Evolutionary conservation across 352 stramenopile genomes (phyloP), one percentile per base, ranked within the genome.

Genomic region (Globisporangium orthogonon): DNA sequence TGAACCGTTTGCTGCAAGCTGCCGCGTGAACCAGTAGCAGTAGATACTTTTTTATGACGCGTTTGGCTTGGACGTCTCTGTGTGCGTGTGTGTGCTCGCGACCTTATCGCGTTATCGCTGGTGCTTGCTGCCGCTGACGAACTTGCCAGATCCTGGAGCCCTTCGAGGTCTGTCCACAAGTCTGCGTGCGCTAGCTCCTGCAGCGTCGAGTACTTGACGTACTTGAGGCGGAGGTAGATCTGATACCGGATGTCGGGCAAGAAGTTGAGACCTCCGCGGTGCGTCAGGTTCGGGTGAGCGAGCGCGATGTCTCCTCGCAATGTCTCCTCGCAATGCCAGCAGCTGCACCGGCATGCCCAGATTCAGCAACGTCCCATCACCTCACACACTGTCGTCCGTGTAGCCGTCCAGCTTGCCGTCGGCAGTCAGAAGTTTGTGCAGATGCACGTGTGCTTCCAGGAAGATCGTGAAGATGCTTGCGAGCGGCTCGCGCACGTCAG

Each of bases 151-250:
- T 48, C 43, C 43, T 14, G 43, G 5, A 48, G 43, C 18, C 43
- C 43, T 18, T 48, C 43, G 43, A 48, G 18, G n/a, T 11, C 43
- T 9, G 43, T 18, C n/a, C n/a, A 48, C 17, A 48, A 10, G 50
- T 37, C 50, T 29, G 10, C 37, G 13, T 9, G 13, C 15, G 18
- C 11, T 2, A 9, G 30, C 1, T 53, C 14, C 3, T 30, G 11
- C 5, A 17, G 14, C 11, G 50, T 18, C 17, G 73, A 60, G 43
- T 89, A 66, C 18, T 73, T 58, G 17, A 76, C 69, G 66, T 93
- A 80, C 66, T 91, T 93, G 56, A 93, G 73, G 30, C 83, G 83
- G 47, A 91, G 91, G 75, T 91, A 91, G 11, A 93, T 56, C 65
- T 91, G 83, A 56, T 93, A 93, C 28, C 80, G 78, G 45, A 93